Percentiles rank a stretch among this genome's conserved stretches.
Evolutionary conservation across 768 basidiomycete genomes (phyloP).

Genomic region (Boletales sp.): DNA sequence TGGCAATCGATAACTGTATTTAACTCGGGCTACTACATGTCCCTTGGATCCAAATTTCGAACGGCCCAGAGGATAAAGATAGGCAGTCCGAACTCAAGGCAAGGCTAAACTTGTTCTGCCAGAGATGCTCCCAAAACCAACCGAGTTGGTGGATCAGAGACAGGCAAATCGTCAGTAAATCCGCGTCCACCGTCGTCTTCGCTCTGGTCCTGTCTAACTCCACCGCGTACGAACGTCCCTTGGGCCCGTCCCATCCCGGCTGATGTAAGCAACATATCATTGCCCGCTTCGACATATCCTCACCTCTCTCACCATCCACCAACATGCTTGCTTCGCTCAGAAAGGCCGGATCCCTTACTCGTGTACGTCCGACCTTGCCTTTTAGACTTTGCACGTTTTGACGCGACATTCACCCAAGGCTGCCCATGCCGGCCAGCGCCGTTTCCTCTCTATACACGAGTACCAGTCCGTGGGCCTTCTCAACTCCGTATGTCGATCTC

Average conservation of each 20-base stretch:
- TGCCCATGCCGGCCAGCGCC: slow-evolving; percentile 78
- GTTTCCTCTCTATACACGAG: slow-evolving; percentile 95
- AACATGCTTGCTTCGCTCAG: slow-evolving; percentile 65
- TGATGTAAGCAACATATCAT: slow-evolving; percentile 37
- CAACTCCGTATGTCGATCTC: slow-evolving; percentile 65
- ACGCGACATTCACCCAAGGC: slow-evolving; percentile 35
- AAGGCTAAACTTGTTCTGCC: slow-evolving; percentile 55
- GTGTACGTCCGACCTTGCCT: slow-evolving; percentile 34
- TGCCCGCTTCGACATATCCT: slow-evolving; percentile 3
- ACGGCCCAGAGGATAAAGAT: slow-evolving; percentile 46
- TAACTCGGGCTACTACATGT: slow-evolving; percentile 35
- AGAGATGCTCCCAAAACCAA: slow-evolving; percentile 49
- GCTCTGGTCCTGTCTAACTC: slow-evolving; percentile 45
- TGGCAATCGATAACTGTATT: slow-evolving; percentile 6
- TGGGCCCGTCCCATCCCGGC: slow-evolving; percentile 21
- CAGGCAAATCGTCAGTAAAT: slow-evolving; percentile 44
- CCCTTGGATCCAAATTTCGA: slow-evolving; percentile 79
- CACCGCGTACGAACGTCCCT: neutral
- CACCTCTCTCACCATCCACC: slow-evolving; percentile 24
- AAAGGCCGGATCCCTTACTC: slow-evolving; percentile 61
- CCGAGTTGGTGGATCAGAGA: slow-evolving; percentile 58
- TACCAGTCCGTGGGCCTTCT: slow-evolving; percentile 94
- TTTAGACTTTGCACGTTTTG: neutral
- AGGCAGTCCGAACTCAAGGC: slow-evolving; percentile 78
- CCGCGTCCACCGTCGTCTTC: slow-evolving; percentile 74